Conservation (phyloP, 2,329 filamentous ascomycete species). For the Fusarium devonianum region DNA sequence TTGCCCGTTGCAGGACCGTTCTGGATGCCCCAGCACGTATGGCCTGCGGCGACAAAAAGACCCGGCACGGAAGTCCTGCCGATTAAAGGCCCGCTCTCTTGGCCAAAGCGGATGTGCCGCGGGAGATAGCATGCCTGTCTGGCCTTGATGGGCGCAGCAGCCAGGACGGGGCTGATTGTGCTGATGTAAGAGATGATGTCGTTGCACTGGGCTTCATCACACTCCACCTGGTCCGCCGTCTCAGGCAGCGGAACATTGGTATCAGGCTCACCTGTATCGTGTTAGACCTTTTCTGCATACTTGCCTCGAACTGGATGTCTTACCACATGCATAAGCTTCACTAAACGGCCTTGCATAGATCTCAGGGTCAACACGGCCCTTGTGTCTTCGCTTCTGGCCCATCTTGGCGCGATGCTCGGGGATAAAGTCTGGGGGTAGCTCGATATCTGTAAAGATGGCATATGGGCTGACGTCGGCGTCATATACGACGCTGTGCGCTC, state of each 20-base stretch:
- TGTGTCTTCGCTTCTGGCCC: slow-evolving; percentile 61
- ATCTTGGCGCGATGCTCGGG: slow-evolving; percentile 56
- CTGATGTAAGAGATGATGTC: slow-evolving; percentile 83
- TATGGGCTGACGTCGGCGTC: slow-evolving; percentile 72
- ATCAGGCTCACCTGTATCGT: slow-evolving; percentile 73
- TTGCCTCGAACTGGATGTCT: slow-evolving; percentile 21
- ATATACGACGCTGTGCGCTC: slow-evolving; percentile 72
- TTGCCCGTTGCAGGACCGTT: slow-evolving; percentile 90
- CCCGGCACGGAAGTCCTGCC: slow-evolving; percentile 77
- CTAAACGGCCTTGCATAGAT: slow-evolving; percentile 90
- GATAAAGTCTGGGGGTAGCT: slow-evolving; percentile 70
- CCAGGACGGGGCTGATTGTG: slow-evolving; percentile 70
- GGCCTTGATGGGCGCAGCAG: slow-evolving; percentile 71
- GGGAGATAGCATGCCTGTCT: slow-evolving; percentile 95
- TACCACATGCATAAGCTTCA: slow-evolving; percentile 92
- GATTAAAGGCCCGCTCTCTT: slow-evolving; percentile 73
- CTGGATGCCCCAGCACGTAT: slow-evolving; percentile 98
- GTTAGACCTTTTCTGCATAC: background rate
- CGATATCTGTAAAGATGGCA: slow-evolving; percentile 86
- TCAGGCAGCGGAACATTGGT: slow-evolving; percentile 75
- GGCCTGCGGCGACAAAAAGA: slow-evolving; percentile 82
- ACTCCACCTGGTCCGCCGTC: slow-evolving; percentile 76
- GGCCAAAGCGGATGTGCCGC: slow-evolving; percentile 69
- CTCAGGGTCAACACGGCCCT: slow-evolving; percentile 79
- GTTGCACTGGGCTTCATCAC: slow-evolving; percentile 79